These are phyloP conservation scores for Lachnellula hyalina DNA, from an alignment of 2,329 filamentous ascomycete genomes.

Conservation along the genomic window DNA sequence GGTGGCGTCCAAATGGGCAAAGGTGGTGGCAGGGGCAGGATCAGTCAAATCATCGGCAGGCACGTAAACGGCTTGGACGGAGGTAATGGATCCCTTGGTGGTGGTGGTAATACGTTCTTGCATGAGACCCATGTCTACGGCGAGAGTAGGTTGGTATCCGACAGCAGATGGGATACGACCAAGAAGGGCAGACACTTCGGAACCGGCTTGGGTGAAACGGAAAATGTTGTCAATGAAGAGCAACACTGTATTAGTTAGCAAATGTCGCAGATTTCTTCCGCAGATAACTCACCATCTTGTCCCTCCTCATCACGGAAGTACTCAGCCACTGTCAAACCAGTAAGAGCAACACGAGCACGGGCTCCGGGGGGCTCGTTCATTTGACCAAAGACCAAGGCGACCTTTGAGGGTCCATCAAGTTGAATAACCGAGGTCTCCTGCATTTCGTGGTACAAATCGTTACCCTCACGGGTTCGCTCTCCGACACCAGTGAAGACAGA, in stretches of 20 bases:
- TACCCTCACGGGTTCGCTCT: constrained; percentile 99
- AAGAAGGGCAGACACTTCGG: constrained; percentile 97
- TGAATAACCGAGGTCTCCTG: constrained; percentile 99
- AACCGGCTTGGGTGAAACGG: constrained; percentile 99
- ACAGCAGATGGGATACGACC: constrained; percentile 99
- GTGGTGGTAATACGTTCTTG: constrained; percentile 99
- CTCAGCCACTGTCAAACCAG: constrained; percentile 71
- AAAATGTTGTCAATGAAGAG: constrained; percentile 99
- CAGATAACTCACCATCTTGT: constrained; percentile 67
- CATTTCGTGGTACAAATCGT: constrained; percentile 99
- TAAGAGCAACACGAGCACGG: constrained; percentile 98
- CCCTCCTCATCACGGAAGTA: constrained; percentile 74
- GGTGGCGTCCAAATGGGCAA: constrained; percentile 99
- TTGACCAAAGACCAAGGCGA: constrained; percentile 98
- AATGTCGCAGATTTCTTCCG: background rate
- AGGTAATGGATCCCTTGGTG: constrained; percentile 99
- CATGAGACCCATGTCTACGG: constrained; percentile 98
- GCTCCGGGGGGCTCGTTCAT: constrained; percentile 99
- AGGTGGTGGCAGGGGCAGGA: constrained; percentile 97
- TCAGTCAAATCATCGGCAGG: constrained; percentile 99
- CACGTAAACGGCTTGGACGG: constrained; percentile 99
- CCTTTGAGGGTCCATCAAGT: constrained; percentile 98
- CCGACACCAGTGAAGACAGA: constrained; percentile 99
- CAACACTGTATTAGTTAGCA: constrained; percentile 57
- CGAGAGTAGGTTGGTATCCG: constrained; percentile 98